phyloP scores from a whole-genome alignment of 1,284 basidiomycete species.

The Puccinia brachypodii region DNA sequence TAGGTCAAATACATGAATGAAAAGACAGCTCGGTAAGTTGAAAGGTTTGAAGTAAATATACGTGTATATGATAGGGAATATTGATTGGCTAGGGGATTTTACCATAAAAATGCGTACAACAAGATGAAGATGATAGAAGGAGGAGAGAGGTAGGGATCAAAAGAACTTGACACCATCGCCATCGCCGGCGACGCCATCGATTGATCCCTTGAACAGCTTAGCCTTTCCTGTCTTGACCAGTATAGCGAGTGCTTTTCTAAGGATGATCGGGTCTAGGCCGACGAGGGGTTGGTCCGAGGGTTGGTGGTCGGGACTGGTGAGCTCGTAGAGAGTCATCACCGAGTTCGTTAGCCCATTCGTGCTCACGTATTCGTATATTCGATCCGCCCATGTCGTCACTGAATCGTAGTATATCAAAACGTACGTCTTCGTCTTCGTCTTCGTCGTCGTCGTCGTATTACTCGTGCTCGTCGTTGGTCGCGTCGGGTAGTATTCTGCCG shows the following conservation, averaged over 20 bases:
- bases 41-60: too few species aligned
- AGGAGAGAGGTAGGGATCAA: not conserved
- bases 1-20: too few species aligned
- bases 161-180: slow-evolving; percentile 44
- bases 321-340: slow-evolving; percentile 31
- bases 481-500: slow-evolving; percentile 29
- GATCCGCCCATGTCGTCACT: not conserved
- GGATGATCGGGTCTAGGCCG: slow-evolving; percentile 23
- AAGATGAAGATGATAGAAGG: too few species aligned
- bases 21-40: too few species aligned
- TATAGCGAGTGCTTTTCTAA: slow-evolving; percentile 15
- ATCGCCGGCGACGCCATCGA: slow-evolving; percentile 40
- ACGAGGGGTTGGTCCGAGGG: not conserved
- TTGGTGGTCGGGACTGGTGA: slow-evolving; percentile 1
- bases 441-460: not conserved
- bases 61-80: too few species aligned
- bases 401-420: slow-evolving; percentile 30
- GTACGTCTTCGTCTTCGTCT: not conserved
- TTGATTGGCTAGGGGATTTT: too few species aligned
- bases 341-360: slow-evolving; percentile 38
- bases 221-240: slow-evolving; percentile 39
- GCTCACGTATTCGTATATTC: slow-evolving; percentile 21
- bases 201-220: slow-evolving; percentile 37
- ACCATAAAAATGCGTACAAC: too few species aligned
- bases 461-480: not conserved